Conservation (phyloP, 371 early-diverging fungal species). For the Funneliformis caledonium region DNA sequence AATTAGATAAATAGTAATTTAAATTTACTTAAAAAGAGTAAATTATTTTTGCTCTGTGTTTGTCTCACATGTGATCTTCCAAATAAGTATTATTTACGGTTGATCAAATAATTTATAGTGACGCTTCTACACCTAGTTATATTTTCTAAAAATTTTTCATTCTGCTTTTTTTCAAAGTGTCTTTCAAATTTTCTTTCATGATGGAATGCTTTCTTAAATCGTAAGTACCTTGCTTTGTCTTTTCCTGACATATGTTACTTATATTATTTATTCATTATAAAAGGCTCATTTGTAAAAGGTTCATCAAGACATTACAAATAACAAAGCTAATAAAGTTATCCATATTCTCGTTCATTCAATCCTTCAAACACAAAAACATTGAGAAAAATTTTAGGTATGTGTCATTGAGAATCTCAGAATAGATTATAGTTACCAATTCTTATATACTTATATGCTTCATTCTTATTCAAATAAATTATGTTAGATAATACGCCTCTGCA, state of each 20-base stretch:
- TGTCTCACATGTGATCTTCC: too few species aligned
- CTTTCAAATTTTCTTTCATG: neutral
- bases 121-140: too few species aligned
- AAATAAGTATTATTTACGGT: too few species aligned
- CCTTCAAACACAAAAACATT: conserved; percentile 15
- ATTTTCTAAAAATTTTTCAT: too few species aligned
- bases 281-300: neutral
- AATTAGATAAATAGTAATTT: too few species aligned
- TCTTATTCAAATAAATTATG: conserved; percentile 6
- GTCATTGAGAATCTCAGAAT: neutral
- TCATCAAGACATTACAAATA: neutral
- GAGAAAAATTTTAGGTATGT: conserved; percentile 16
- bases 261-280: neutral
- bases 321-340: neutral
- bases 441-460: conserved; percentile 7
- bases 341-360: neutral
- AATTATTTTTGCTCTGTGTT: too few species aligned
- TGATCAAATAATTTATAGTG: too few species aligned
- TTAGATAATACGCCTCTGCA: conserved; percentile 9
- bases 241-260: conserved; percentile 9
- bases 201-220: neutral
- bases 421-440: neutral
- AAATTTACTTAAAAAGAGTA: too few species aligned
- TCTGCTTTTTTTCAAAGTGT: neutral
- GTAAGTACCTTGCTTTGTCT: neutral